Base-by-base conservation (phyloP, 768 basidiomycete genomes). In the Pleurotus tuoliensis region DNA sequence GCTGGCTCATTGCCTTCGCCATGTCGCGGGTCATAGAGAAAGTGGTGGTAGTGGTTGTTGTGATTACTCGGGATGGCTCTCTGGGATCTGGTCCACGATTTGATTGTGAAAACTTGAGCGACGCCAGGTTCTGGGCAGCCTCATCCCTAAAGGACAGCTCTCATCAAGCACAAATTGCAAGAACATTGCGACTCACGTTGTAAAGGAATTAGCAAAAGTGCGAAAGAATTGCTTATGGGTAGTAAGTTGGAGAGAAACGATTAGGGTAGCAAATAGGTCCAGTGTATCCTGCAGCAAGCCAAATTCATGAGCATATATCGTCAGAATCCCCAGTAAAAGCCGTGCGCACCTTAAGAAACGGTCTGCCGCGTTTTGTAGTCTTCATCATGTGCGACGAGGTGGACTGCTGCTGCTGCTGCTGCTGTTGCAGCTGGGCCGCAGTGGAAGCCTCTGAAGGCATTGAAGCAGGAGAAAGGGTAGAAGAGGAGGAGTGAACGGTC, bases 11-110 rank as follows among this genome's bases (percentile, higher is more conserved):
- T 34, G 93, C 94, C 76, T 98, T 98, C 61, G 97, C 97, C 92
- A 99, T 98, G 45, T 99, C 97, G 64, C 97, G 89, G 63, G 94
- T 93, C 97, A 99, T 98, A 59, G 94, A 94, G 77, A 99, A 99
- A 34, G 97, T 99, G 43, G 97, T 99, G 4, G 97, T 98, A 5
- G 97, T 99, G 0, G 97, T 99, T 0, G 97, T 99, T 66, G 97
- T 99, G 69, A 99, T 90, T 73, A 99, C 93, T 67, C 97, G 89
- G 72, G 92, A 87, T 65, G 94, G 94, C 73, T 99, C 97, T 76
- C 93, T 89, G 63, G 97, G 96, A 81, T 99, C 97, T 67, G 95
- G 91, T 64, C 94, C 90, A 69, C 97, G 92, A 77, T 94, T 96
- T 55, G 97, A 98, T 76, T 99, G 97, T 27, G 97, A 96, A 71